Evolutionary conservation across 2,329 filamentous ascomycete genomes (phyloP).

Genomic region (Apiospora aurea): DNA sequence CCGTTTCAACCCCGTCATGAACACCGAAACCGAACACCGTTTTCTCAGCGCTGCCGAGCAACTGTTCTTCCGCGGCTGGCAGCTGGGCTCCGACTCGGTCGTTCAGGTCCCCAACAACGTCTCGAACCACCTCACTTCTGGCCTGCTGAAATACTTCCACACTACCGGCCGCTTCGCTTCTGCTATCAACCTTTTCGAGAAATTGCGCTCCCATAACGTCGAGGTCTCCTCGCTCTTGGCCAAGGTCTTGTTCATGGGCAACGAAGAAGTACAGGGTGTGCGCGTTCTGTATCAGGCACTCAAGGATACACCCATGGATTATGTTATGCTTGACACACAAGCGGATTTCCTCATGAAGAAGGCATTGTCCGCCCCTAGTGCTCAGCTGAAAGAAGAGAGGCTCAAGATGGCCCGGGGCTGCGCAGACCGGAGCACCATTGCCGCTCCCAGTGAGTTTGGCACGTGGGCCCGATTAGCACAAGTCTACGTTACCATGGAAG

Average conservation of each 20-base stretch:
- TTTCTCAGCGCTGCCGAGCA: slow-evolving; percentile 94
- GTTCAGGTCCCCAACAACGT: slow-evolving; percentile 98
- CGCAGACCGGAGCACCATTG: slow-evolving; percentile 92
- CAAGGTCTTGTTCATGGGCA: slow-evolving; percentile 90
- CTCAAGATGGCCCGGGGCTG: slow-evolving; percentile 89
- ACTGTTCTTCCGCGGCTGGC: slow-evolving; percentile 94
- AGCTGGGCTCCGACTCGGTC: slow-evolving; percentile 93
- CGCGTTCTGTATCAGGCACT: slow-evolving; percentile 86
- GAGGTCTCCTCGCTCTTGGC: slow-evolving; percentile 94
- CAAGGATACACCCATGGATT: slow-evolving; percentile 95
- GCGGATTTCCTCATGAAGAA: slow-evolving; percentile 91
- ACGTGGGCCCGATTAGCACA: slow-evolving; percentile 95
- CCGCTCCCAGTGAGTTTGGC: slow-evolving; percentile 94
- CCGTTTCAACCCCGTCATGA: slow-evolving; percentile 96
- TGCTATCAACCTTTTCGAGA: slow-evolving; percentile 97
- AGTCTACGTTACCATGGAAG: slow-evolving; percentile 91
- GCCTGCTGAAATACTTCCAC: slow-evolving; percentile 91
- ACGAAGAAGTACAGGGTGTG: slow-evolving; percentile 96
- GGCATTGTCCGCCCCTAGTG: slow-evolving; percentile 62
- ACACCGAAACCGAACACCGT: slow-evolving; percentile 96
- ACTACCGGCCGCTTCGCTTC: slow-evolving; percentile 95
- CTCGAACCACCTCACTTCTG: slow-evolving; percentile 93
- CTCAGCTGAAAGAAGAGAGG: slow-evolving; percentile 68
- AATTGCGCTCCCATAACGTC: slow-evolving; percentile 86
- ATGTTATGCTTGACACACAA: slow-evolving; percentile 93